Base-by-base conservation (phyloP, 2,329 filamentous ascomycete genomes). In the Knoxdaviesia capensis region DNA sequence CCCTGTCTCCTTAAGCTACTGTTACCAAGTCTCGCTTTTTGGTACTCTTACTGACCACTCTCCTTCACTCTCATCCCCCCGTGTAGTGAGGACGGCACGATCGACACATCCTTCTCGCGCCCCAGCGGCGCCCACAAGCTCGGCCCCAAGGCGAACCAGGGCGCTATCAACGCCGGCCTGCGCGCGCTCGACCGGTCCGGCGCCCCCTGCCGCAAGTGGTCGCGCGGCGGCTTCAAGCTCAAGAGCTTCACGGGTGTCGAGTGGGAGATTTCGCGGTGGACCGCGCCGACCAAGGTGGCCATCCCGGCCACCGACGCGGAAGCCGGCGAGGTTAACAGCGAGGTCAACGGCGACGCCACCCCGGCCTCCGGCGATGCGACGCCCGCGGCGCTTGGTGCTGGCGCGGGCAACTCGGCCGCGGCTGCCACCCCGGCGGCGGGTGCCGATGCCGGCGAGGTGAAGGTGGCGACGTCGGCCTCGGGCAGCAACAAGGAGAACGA, bases 151-250 rank as follows among this genome's bases (percentile, higher is more conserved):
- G 88, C 88, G 41, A 96, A 94, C 58, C 83, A 88, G 53, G 90
- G 90, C 48, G 88, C 88, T 45, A 98, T 98, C 68, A 98, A 98
- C 56, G 90, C 90, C 43, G 84, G 85, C 41, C 77, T 98, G 40
- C 84, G 90, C 43, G 88, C 90, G 8, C 80, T 98, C 48, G 90
- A 98, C 59, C 79, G 88, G 46, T 81, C 81, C 6, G 88, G 88
- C 50, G 82, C 88, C 54, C 87, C 90, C 7, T 94, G 87, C 59
- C 82, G 88, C 49, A 87, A 78, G 57, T 98, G 90, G 90, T 69
- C 76, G 56, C 83, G 78, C 58, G 85, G 85, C 48, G 72, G 77
- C 43, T 84, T 96, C 56, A 70, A 68, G 40, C 66, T 96, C 51
- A 94, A 93, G 68, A 93, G 80, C 59, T 96, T 96, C 57, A 94